Evolutionary conservation across 495 filamentous ascomycete genomes (phyloP).

Genomic region (Darksidea phi): DNA sequence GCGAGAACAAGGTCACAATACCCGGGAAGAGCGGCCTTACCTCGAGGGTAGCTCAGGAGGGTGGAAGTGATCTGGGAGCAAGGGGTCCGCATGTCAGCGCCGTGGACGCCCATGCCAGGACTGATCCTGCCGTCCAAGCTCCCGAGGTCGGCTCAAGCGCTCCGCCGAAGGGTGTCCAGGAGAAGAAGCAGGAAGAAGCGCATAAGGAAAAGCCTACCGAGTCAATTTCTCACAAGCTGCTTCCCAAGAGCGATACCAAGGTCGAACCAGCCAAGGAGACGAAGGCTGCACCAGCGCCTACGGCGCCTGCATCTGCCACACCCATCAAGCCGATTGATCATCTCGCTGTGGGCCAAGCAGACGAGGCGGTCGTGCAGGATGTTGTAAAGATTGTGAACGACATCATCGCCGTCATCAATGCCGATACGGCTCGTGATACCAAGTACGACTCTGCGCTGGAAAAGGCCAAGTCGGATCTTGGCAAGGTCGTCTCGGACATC

Average conservation of each 20-base stretch:
- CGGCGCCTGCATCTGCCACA: conserved; percentile 34
- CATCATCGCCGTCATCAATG: conserved; percentile 88
- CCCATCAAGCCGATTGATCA: conserved; percentile 69
- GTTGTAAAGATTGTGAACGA: conserved; percentile 94
- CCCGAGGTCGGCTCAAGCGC: conserved; percentile 23
- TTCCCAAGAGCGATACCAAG: conserved; percentile 27
- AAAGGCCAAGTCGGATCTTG: conserved; percentile 81
- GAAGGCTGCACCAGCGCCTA: conserved; percentile 23
- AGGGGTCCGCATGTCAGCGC: conserved; percentile 43
- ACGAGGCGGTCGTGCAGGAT: conserved; percentile 86
- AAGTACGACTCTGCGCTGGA: conserved; percentile 73
- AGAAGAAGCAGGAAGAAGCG: conserved; percentile 29
- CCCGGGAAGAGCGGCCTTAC: conserved; percentile 81
- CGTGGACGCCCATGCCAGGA: conserved; percentile 24
- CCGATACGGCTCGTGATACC: conserved; percentile 62
- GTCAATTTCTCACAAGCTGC: conserved; percentile 38
- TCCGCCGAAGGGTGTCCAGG: conserved; percentile 8
- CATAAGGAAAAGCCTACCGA: conserved; percentile 38
- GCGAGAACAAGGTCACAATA: conserved; percentile 73
- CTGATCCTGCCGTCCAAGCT: background rate
- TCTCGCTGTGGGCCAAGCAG: conserved; percentile 66
- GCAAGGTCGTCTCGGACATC: conserved; percentile 72
- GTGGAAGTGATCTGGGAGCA: conserved; percentile 25
- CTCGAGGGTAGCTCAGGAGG: conserved; percentile 69
- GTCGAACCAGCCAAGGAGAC: conserved; percentile 33